A percentile compares a stretch with the other conserved stretches of the same genome.
Conservation (phyloP, 2,329 filamentous ascomycete genomes). For the Pseudogymnoascus sp. region DNA sequence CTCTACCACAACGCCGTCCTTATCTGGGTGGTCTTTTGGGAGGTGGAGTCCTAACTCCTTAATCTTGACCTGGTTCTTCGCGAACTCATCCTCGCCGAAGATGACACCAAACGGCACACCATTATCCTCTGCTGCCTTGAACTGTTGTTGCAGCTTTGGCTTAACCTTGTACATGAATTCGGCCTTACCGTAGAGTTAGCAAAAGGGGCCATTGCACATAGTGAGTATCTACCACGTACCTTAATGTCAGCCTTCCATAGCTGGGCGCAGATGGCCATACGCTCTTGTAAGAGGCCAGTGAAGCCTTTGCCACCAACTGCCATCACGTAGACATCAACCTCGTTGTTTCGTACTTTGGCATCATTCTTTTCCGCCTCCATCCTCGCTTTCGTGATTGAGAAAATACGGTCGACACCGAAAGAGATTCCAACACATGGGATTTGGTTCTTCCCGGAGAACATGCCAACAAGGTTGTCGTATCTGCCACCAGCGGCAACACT, state of each 20-base stretch:
- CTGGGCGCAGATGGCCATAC: slow-evolving; percentile 67
- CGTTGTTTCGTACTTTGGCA: slow-evolving; percentile 53
- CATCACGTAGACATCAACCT: slow-evolving; percentile 91
- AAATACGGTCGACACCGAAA: slow-evolving; percentile 92
- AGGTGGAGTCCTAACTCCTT: slow-evolving; percentile 69
- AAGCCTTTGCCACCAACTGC: slow-evolving; percentile 84
- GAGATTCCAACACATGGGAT: slow-evolving; percentile 90
- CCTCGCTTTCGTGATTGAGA: slow-evolving; percentile 78
- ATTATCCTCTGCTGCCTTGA: slow-evolving; percentile 76
- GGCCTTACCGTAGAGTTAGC: slow-evolving; percentile 38
- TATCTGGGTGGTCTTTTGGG: slow-evolving; percentile 74
- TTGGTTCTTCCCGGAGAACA: slow-evolving; percentile 79
- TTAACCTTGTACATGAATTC: slow-evolving; percentile 88
- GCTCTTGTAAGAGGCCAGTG: slow-evolving; percentile 69
- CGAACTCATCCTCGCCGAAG: slow-evolving; percentile 82
- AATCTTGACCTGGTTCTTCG: slow-evolving; percentile 73
- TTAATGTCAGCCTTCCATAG: slow-evolving; percentile 87
- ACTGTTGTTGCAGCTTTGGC: slow-evolving; percentile 80
- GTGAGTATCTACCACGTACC: slow-evolving; percentile 33
- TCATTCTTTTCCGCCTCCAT: slow-evolving; percentile 53
- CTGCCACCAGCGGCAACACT: slow-evolving; percentile 84
- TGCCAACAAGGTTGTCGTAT: slow-evolving; percentile 88
- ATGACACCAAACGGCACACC: slow-evolving; percentile 82
- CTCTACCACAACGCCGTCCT: slow-evolving; percentile 72
- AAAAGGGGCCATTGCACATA: not conserved